Percentiles rank a stretch among this genome's conserved stretches.
These are phyloP conservation scores for Teunomyces aglyptinius DNA, from an alignment of 805 yeast genomes.

Conservation along the genomic window DNA sequence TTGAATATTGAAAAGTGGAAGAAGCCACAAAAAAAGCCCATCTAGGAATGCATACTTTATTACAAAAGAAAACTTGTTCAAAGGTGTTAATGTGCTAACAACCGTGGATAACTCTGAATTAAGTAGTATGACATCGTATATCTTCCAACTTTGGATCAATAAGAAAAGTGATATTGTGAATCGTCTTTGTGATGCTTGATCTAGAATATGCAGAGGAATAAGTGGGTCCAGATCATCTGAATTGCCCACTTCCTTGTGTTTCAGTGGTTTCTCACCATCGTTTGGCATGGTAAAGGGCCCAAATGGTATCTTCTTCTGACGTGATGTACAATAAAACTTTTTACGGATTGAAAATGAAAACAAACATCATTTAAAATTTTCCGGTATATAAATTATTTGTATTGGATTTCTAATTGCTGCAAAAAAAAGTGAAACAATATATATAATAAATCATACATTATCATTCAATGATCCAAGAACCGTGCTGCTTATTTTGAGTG, in stretches of 20 bases:
- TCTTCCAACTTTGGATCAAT: conserved; percentile 81
- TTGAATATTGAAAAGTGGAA: conserved; percentile 77
- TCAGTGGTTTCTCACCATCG: not conserved
- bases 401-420: not conserved
- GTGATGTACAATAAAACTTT: not conserved
- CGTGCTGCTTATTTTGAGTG: conserved; percentile 61
- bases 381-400: not conserved
- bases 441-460: not conserved
- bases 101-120: conserved; percentile 42
- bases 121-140: conserved; percentile 65
- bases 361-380: not conserved
- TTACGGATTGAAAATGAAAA: conserved; percentile 2
- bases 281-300: not conserved
- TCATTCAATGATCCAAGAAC: conserved; percentile 58
- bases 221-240: conserved; percentile 21
- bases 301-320: not conserved
- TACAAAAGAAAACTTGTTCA: conserved; percentile 56
- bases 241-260: conserved; percentile 6
- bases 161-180: conserved; percentile 64
- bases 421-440: not conserved
- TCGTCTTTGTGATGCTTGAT: conserved; percentile 73
- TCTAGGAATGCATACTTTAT: conserved; percentile 74
- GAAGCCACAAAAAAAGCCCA: conserved; percentile 62
- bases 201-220: conserved; percentile 65
- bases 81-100: conserved; percentile 34